Percentiles rank a stretch among this genome's conserved stretches.
Conservation (phyloP, 2,329 filamentous ascomycete species). For the Pseudogymnoascus sp. region DNA sequence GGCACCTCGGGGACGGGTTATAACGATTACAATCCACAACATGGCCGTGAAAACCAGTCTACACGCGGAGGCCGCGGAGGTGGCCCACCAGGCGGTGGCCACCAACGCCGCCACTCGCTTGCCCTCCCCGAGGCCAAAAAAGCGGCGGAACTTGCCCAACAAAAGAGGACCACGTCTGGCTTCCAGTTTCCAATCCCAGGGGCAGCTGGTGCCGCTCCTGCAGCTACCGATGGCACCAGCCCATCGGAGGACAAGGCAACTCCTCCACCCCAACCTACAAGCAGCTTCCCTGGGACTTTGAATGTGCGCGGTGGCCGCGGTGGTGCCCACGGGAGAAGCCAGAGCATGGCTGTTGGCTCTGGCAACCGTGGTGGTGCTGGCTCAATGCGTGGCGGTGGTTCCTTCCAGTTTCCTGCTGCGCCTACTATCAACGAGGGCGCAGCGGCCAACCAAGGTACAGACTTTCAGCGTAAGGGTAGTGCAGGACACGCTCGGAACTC, state of each 20-base stretch:
- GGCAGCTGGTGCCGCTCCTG: slow-evolving; percentile 51
- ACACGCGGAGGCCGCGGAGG: slow-evolving; percentile 67
- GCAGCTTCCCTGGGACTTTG: slow-evolving; percentile 14
- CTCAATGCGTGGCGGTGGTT: slow-evolving; percentile 56
- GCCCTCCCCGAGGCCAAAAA: slow-evolving; percentile 95
- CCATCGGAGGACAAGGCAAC: slow-evolving; percentile 19
- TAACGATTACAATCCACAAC: slow-evolving; percentile 56
- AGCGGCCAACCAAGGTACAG: slow-evolving; percentile 39
- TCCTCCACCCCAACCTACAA: slow-evolving; percentile 14
- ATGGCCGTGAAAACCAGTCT: slow-evolving; percentile 54
- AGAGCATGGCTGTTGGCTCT: slow-evolving; percentile 78
- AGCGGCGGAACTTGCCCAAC: slow-evolving; percentile 91
- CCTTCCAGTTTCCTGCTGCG: slow-evolving; percentile 61
- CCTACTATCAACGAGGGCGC: slow-evolving; percentile 45
- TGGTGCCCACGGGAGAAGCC: slow-evolving; percentile 65
- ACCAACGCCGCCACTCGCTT: slow-evolving; percentile 89
- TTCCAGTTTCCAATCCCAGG: slow-evolving; percentile 89
- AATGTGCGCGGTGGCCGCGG: slow-evolving; percentile 46
- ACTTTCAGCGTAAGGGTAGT: slow-evolving; percentile 70
- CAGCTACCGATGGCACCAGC: slow-evolving; percentile 51
- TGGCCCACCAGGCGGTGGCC: slow-evolving; percentile 62
- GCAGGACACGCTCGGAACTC: slow-evolving; percentile 70
- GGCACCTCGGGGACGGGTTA: slow-evolving; percentile 71
- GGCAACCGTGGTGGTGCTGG: slow-evolving; percentile 61
- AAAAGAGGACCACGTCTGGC: slow-evolving; percentile 86